These are phyloP conservation scores for Picea sitchensis DNA, from an alignment of 75 land plant genomes.

Conservation along the genomic window DNA sequence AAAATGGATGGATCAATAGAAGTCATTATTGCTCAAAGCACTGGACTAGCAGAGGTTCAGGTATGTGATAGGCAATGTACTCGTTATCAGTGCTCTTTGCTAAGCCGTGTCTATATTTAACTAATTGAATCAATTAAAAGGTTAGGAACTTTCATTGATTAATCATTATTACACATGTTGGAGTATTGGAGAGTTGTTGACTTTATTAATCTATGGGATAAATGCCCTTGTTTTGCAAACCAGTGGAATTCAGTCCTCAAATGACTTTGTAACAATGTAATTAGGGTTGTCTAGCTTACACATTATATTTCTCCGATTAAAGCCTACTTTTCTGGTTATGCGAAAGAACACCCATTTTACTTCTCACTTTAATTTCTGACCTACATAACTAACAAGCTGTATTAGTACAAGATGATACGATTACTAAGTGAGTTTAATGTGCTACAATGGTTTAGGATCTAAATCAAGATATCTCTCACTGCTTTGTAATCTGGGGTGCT, in stretches of 20 bases:
- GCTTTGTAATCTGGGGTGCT: too few relatives aligned
- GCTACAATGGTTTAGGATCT: too few relatives aligned
- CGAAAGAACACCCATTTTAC: not conserved
- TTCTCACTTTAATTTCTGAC: not conserved
- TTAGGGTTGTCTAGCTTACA: not conserved
- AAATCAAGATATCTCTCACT: too few relatives aligned
- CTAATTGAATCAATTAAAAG: not conserved
- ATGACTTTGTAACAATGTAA: not conserved
- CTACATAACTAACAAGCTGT: not conserved
- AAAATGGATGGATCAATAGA: conserved; percentile 76
- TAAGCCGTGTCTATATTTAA: not conserved
- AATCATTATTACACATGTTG: not conserved
- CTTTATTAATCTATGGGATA: not conserved
- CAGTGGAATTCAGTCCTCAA: not conserved
- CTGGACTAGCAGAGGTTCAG: conserved; percentile 86
- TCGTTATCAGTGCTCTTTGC: not conserved
- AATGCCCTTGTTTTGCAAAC: not conserved
- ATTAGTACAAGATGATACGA: not conserved
- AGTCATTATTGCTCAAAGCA: conserved; percentile 82
- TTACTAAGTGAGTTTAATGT: not conserved
- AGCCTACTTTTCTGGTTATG: not conserved
- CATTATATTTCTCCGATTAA: not conserved
- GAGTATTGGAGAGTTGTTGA: not conserved
- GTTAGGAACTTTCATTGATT: not conserved
- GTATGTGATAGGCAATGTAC: conserved; percentile 17